phyloP scores from a whole-genome alignment of 176 grass and related monocot species.

The Juncus effusus region DNA sequence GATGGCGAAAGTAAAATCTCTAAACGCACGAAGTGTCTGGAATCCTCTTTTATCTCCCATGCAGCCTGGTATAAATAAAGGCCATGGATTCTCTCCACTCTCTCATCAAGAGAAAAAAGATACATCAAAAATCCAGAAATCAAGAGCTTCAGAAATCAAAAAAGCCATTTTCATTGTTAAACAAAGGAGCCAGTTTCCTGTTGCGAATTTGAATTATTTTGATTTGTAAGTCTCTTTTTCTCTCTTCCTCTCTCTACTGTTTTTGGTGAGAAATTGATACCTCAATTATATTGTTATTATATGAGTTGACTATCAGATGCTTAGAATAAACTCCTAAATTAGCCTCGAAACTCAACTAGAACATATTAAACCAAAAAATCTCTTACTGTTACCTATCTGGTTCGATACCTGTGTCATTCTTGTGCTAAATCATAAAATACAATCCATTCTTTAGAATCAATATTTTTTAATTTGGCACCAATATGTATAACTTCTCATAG shows the following conservation, averaged over 20 bases:
- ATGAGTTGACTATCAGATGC: background rate
- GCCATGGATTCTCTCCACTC: background rate
- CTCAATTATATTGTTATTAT: background rate
- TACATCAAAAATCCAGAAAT: background rate
- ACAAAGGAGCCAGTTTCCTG: background rate
- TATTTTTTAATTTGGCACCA: too few relatives aligned
- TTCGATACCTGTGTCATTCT: too few relatives aligned
- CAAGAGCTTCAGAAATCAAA: background rate
- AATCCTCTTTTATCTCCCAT: conserved; percentile 12
- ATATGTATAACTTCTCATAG: too few relatives aligned
- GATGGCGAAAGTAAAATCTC: conserved; percentile 13
- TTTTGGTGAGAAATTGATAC: background rate
- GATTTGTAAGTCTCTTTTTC: conserved; percentile 10
- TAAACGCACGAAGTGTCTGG: background rate
- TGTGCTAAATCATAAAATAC: too few relatives aligned
- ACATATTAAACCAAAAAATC: background rate
- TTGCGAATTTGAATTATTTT: background rate
- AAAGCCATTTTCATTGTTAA: background rate
- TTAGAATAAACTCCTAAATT: background rate
- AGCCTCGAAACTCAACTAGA: background rate
- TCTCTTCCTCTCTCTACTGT: background rate
- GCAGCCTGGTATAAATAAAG: conserved; percentile 15
- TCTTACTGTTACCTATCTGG: background rate
- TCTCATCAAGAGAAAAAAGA: background rate
- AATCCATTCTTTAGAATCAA: too few relatives aligned